Evolutionary conservation across 164 flowering plant genomes (phyloP), one percentile per base, ranked within the genome.

Genomic region (Chloranthus sessilifolius): DNA sequence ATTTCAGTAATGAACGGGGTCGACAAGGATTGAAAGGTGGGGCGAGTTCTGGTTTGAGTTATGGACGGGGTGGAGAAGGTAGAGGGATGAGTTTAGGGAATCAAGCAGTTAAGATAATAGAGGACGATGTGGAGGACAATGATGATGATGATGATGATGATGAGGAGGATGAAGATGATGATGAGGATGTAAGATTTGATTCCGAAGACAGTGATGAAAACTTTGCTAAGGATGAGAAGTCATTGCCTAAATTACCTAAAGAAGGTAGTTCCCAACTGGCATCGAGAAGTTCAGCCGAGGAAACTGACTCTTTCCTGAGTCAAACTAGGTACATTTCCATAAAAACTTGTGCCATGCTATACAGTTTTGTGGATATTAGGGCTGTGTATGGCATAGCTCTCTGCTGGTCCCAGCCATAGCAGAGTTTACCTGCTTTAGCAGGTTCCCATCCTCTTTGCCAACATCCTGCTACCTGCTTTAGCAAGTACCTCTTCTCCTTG

Each of bases 241-340:
- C n/a, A n/a, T n/a, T n/a, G n/a, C 47, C 65, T 39, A 65, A 53
- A 21, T 38, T 45, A 7, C 67, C 48, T 5, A 55, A 60, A 36
- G 56, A 41, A 50, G 66, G 12, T 31, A 44, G 11, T 27, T 50
- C 25, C 5, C 54, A 38, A 42, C 12, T 19, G 28, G 17, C 21
- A 4, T 48, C 72, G 17, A 56, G 42, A 29, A 61, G 37, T 47
- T 74, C 80, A 12, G 38, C 61, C 3, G 77, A 56, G 21, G 40
- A 50, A 19, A 56, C 67, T 52, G 90, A 65, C 11, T 80, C 95
- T 43, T 78, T 80, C 68, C 71, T 88, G 26, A 83, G 86, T 63
- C 76, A 83, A 57, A 78, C 77, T 17, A 82, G 96, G 96, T 82
- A 51, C n/a, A n/a, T n/a, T n/a, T n/a, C n/a, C n/a, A n/a, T n/a